Base-by-base conservation (phyloP, 371 early-diverging fungal genomes). In the Mucor saturninus region DNA sequence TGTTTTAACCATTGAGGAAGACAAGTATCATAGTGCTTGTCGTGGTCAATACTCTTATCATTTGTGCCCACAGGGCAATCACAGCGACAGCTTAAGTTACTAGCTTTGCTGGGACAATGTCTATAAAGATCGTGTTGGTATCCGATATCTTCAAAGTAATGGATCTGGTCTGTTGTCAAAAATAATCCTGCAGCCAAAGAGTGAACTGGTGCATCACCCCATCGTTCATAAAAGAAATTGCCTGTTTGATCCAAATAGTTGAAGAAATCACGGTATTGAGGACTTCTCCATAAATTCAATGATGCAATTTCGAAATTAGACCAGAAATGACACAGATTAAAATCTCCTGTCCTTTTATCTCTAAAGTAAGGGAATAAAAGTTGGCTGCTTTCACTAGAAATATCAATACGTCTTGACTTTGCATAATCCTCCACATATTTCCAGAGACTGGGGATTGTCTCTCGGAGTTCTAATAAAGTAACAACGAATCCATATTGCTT, bases 101-200 rank as follows among this genome's bases (percentile, higher is more conserved):
- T 77, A 32, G 69, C 67, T 56, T 77, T 73, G 14, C 73, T 58
- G 13, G 91, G 90, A 61, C 95, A 95, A 61, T 91, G 91, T 38
- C 81, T 80, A 65, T 90, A 88, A 31, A 78, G 68, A 50, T 86
- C 91, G 69, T 94, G 95, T 42, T 88, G 83, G 72, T 94, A 94
- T 5, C 93, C 95, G 61, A 95, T 85, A 68, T 93, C 93, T 61
- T 95, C 92, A 76, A 98, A 98, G 74, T 92, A 97, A 66, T 96
- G 96, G 32, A 97, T 83, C 77, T 95, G 83, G 45, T 84, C 79
- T 62, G 87, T 91, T n/a, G 83, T 75, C 49, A 98, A 74, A 71
- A 95, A 87, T 59, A 98, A 68, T 0, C 91, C 92, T 1, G 91
- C 94, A 0, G 93, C 97, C 31, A 98, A 73, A 8, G 96, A 95